Conservation (phyloP, 1,284 basidiomycete species). For the Boletus holoroseus region DNA sequence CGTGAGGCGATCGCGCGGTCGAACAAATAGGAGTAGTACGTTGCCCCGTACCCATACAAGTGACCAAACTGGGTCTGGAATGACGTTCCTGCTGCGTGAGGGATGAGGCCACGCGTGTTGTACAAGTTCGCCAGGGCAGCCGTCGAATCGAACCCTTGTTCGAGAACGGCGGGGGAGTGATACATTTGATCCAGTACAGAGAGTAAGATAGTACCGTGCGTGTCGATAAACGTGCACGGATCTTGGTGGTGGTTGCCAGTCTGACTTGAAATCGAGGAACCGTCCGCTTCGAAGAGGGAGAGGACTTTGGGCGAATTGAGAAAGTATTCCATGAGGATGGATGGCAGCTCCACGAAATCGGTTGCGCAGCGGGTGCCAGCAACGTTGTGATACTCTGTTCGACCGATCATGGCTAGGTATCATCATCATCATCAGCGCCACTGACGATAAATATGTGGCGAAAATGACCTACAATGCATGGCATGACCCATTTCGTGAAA, state of each 20-base stretch:
- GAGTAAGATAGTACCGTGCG: slow-evolving; percentile 87
- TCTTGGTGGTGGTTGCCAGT: slow-evolving; percentile 60
- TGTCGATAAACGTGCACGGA: slow-evolving; percentile 75
- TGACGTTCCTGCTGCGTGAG: slow-evolving; percentile 75
- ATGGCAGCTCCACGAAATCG: slow-evolving; percentile 96
- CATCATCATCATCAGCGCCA: slow-evolving; percentile 16
- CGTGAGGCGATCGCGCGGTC: slow-evolving; percentile 92
- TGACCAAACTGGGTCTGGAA: slow-evolving; percentile 97
- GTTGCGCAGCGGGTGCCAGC: slow-evolving; percentile 98
- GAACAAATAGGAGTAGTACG: slow-evolving; percentile 96
- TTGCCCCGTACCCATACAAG: slow-evolving; percentile 93
- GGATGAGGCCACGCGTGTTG: slow-evolving; percentile 70
- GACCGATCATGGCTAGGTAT: slow-evolving; percentile 86
- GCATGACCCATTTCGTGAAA: slow-evolving; percentile 99
- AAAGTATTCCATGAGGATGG: slow-evolving; percentile 98
- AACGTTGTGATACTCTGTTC: slow-evolving; percentile 97
- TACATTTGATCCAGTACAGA: slow-evolving; percentile 88
- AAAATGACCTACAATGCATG: slow-evolving; percentile 81
- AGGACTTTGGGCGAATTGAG: slow-evolving; percentile 81
- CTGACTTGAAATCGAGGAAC: slow-evolving; percentile 39
- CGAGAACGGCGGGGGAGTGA: slow-evolving; percentile 65
- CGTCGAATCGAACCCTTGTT: slow-evolving; percentile 67
- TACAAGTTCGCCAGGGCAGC: slow-evolving; percentile 59
- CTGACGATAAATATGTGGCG: not conserved
- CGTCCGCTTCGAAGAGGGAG: slow-evolving; percentile 62